Evolutionary conservation across 208 protist genomes (phyloP), one percentile per base, ranked within the genome.

Genomic region (Leishmania martiniquensis): DNA sequence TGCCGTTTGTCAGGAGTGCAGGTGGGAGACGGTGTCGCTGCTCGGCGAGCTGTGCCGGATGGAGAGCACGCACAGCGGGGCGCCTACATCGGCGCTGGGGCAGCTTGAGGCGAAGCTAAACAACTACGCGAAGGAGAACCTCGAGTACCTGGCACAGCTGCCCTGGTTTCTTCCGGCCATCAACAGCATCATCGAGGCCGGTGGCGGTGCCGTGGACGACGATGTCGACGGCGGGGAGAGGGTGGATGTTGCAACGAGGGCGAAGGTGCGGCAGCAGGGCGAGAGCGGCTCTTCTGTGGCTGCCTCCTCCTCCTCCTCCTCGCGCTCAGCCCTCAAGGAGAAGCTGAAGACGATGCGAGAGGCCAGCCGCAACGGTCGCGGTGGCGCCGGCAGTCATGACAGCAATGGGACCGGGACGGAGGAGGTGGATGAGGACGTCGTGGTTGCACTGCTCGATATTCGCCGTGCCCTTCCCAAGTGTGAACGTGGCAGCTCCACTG

Each of bases 41-140:
- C 80, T 96, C 10, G 92, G 92, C 4, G 92, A 96, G 83, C 82
- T 96, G 67, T 96, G 92, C 72, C 88, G 92, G 22, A 75, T 93
- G 82, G 90, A 96, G 20, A 68, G 88, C 6, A 67, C 62, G 45
- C 80, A 86, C 69, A 75, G 60, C 32, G 52, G 71, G 29, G 60
- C 77, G 55, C 75, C 85, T 22, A 84, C 77, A 1, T 86, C 76
- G 49, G 54, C 85, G 22, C 67, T 75, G 32, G 85, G 67, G 17
- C 29, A 70, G 57, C 54, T 94, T 2, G 90, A 89, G 78, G 70
- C 85, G 49, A 90, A 88, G 77, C 78, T 95, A 15, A 95, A 96
- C 80, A 52, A 44, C 17, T 92, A 93, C 81, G 90, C 90, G 10
- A 78, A 84, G 59, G 70, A 71, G 20, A 96, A 95, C 75, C 76